Percentiles rank a stretch among this genome's conserved stretches.
phyloP scores from a whole-genome alignment of 192 early-diverging fungal genomes.

The Coemansia sp. region DNA sequence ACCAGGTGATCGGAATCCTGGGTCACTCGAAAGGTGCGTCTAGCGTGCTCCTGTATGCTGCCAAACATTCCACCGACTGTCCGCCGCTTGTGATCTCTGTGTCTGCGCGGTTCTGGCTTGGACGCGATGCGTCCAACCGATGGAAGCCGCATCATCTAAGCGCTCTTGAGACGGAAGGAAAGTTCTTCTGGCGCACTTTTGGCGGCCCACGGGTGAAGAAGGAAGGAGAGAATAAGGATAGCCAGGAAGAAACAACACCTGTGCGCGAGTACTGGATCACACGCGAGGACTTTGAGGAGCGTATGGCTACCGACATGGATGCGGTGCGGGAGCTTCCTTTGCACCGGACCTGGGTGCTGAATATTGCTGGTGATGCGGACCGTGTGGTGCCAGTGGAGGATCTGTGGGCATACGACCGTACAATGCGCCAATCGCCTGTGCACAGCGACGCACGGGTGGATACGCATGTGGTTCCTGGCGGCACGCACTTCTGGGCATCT shows the following conservation, averaged over 20 bases:
- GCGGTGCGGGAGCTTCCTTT: constrained; percentile 47
- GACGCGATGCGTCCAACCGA: constrained; percentile 37
- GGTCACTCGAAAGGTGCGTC: constrained; percentile 61
- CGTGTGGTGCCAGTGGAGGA: constrained; percentile 50
- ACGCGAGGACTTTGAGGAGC: constrained; percentile 25
- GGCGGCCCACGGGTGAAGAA: constrained; percentile 19
- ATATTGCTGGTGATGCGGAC: constrained; percentile 55
- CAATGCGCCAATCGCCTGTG: constrained; percentile 25
- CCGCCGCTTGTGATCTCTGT: constrained; percentile 50
- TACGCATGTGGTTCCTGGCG: constrained; percentile 32
- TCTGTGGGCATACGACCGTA: constrained; percentile 47
- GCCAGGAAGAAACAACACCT: background rate
- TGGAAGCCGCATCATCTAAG: constrained; percentile 52
- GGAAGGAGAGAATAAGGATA: constrained; percentile 14
- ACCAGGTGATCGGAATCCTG: constrained; percentile 38
- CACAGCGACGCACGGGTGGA: constrained; percentile 2
- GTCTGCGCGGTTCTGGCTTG: constrained; percentile 57
- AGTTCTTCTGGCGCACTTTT: constrained; percentile 54
- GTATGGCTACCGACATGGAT: constrained; percentile 49
- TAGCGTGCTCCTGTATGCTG: constrained; percentile 54
- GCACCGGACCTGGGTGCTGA: constrained; percentile 46
- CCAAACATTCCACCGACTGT: constrained; percentile 37
- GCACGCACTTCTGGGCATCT: constrained; percentile 37
- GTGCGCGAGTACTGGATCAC: constrained; percentile 45
- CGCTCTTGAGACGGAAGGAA: constrained; percentile 36